Percentiles rank a stretch among this genome's conserved stretches.
These are phyloP conservation scores for Acanthamoeba healyi DNA, from an alignment of 208 protist genomes.

Conservation along the genomic window DNA sequence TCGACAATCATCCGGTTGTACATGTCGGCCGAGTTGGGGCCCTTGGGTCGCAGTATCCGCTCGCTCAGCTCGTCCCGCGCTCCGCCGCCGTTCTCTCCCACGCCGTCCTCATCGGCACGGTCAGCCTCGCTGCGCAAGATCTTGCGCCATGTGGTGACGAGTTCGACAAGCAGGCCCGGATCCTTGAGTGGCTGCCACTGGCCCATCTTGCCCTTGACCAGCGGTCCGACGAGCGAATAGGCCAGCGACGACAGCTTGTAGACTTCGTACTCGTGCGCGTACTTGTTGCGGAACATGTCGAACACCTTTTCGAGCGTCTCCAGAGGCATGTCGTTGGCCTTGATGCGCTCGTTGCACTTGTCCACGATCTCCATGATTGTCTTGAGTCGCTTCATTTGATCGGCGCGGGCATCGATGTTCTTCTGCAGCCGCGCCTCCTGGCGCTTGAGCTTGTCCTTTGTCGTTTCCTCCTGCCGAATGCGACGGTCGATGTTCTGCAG, in stretches of 20 bases:
- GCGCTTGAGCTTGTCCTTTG: not conserved
- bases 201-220: conserved; percentile 34
- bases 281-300: conserved; percentile 70
- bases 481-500: conserved; percentile 49
- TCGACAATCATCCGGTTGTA: conserved; percentile 71
- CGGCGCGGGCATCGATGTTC: not conserved
- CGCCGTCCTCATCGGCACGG: not conserved
- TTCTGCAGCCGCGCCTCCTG: conserved; percentile 51
- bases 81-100: not conserved
- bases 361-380: conserved; percentile 56
- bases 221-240: not conserved
- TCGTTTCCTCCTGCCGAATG: conserved; percentile 14
- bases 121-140: not conserved
- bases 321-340: conserved; percentile 22
- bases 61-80: conserved; percentile 25
- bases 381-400: conserved; percentile 24
- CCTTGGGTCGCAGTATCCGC: not conserved
- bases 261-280: conserved; percentile 42
- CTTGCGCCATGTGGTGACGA: conserved; percentile 40
- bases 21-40: not conserved
- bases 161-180: conserved; percentile 1
- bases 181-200: conserved; percentile 56
- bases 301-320: conserved; percentile 62
- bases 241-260: conserved; percentile 55
- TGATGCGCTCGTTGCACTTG: conserved; percentile 29